Evolutionary conservation across 495 filamentous ascomycete species (phyloP).

Genomic region (Xylaria telfairii): DNA sequence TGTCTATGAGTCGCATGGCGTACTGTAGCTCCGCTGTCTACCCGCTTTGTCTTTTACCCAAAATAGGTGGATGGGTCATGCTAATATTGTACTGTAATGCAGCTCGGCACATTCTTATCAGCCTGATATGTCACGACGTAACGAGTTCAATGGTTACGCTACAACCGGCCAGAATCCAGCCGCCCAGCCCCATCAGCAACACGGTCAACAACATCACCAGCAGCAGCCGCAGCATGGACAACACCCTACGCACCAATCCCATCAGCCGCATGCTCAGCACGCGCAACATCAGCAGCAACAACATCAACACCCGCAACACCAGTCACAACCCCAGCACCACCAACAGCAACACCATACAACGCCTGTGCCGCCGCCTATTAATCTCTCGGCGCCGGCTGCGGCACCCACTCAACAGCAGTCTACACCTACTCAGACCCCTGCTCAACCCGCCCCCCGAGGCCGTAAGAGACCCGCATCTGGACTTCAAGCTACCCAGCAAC

Average conservation of each 20-base stretch:
- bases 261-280: conserved; percentile 44
- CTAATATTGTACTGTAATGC: conserved; percentile 39
- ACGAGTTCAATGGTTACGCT: conserved; percentile 43
- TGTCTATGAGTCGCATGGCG: conserved; percentile 15
- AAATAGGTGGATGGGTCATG: conserved; percentile 1
- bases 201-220: conserved; percentile 39
- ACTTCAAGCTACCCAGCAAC: conserved; percentile 21
- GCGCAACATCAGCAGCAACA: conserved; percentile 33
- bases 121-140: conserved; percentile 51
- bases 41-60: not conserved
- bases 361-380: conserved; percentile 48
- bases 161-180: conserved; percentile 34
- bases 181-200: conserved; percentile 39
- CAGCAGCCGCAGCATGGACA: conserved; percentile 36
- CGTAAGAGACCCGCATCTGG: conserved; percentile 35
- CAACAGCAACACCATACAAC: conserved; percentile 47
- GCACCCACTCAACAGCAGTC: conserved; percentile 46
- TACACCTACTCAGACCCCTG: conserved; percentile 49
- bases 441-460: conserved; percentile 33
- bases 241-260: conserved; percentile 34
- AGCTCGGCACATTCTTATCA: conserved; percentile 46
- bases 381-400: conserved; percentile 39
- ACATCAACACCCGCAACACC: conserved; percentile 32
- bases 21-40: conserved; percentile 35
- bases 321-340: conserved; percentile 37